Conservation (phyloP, 1,284 basidiomycete species). For the Apiotrichum brassicae region DNA sequence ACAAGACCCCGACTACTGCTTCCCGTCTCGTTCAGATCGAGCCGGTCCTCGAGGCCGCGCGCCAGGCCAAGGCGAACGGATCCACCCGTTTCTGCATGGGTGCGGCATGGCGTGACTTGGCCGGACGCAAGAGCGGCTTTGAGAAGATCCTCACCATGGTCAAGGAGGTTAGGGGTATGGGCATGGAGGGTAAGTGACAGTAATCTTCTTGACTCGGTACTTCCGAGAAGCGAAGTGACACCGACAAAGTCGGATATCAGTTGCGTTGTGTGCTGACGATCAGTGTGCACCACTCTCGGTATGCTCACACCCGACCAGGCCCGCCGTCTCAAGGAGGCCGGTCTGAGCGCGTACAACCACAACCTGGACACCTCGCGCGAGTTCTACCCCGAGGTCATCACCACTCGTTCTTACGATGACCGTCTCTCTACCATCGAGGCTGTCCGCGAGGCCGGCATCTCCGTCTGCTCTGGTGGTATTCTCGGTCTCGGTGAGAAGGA, state of each 20-base stretch:
- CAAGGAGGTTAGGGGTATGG: conserved; percentile 71
- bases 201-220: no score
- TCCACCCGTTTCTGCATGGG: conserved; percentile 99
- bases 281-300: conserved; percentile 93
- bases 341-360: conserved; percentile 92
- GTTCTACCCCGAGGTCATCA: conserved; percentile 94
- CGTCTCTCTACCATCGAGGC: conserved; percentile 80
- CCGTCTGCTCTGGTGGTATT: conserved; percentile 95
- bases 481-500: conserved; percentile 89
- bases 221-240: no score
- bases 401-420: conserved; percentile 90
- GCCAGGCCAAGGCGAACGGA: conserved; percentile 90
- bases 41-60: conserved; percentile 82
- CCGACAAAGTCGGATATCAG: no score
- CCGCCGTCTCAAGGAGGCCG: conserved; percentile 85
- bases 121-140: conserved; percentile 89
- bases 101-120: conserved; percentile 95
- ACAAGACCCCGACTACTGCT: conserved; percentile 83
- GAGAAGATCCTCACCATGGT: conserved; percentile 94
- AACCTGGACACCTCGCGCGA: conserved; percentile 97
- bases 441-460: conserved; percentile 91
- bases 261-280: no score
- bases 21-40: conserved; percentile 84
- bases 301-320: conserved; percentile 95
- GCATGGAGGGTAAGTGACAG: conserved; percentile 59